phyloP scores from a whole-genome alignment of 495 filamentous ascomycete genomes.

The Aspergillus bridgeri region DNA sequence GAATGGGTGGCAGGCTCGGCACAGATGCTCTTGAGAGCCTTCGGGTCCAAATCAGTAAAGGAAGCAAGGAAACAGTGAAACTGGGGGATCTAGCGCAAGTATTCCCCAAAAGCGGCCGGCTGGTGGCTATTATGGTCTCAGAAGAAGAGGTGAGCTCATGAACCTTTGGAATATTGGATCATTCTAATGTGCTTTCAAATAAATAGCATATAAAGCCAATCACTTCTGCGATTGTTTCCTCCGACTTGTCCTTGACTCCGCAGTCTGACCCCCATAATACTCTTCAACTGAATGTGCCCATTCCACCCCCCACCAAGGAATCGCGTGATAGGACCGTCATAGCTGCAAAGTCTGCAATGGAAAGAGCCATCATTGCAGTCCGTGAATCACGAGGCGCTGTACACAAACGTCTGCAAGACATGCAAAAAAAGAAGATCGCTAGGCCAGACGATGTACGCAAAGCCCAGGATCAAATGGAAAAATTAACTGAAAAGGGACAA shows the following conservation, averaged over 20 bases:
- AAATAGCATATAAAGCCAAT: constrained; percentile 65
- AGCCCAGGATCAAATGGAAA: constrained; percentile 67
- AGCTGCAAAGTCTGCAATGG: constrained; percentile 57
- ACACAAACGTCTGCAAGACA: constrained; percentile 62
- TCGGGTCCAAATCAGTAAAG: constrained; percentile 56
- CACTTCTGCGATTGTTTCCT: constrained; percentile 63
- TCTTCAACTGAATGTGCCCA: constrained; percentile 66
- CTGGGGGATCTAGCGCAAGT: constrained; percentile 75
- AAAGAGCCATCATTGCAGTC: constrained; percentile 51
- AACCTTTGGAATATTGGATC: background rate
- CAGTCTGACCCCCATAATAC: constrained; percentile 64
- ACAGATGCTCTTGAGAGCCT: constrained; percentile 62
- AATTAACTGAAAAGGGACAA: constrained; percentile 66
- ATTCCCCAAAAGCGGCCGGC: constrained; percentile 65
- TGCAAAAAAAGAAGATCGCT: constrained; percentile 53
- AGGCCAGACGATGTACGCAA: constrained; percentile 65
- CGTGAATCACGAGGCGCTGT: constrained; percentile 55
- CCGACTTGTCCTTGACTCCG: constrained; percentile 68
- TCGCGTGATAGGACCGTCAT: constrained; percentile 51
- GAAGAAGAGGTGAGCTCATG: constrained; percentile 54
- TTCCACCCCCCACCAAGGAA: constrained; percentile 67
- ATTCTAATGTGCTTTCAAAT: background rate
- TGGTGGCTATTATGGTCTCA: constrained; percentile 60
- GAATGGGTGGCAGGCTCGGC: constrained; percentile 65
- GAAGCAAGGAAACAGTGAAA: constrained; percentile 42